phyloP scores from a whole-genome alignment of 208 protist species.

The Vickermania spadyakhi region DNA sequence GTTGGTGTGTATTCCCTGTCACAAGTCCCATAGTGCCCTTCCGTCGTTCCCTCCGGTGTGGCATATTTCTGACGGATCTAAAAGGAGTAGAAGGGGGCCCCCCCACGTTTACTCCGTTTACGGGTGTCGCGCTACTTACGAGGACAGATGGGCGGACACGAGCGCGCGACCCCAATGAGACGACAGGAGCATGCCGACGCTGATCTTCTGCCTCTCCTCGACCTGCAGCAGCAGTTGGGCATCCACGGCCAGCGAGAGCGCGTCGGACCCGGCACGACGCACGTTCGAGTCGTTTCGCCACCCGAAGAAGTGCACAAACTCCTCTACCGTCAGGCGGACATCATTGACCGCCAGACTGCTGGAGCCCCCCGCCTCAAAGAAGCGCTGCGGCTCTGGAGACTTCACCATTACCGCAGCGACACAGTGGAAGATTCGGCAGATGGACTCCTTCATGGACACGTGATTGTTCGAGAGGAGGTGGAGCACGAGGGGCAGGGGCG shows the following conservation, averaged over 20 bases:
- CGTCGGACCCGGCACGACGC: constrained; percentile 5
- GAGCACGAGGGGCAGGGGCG: constrained; percentile 33
- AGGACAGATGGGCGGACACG: constrained; percentile 13
- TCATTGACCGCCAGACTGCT: neutral
- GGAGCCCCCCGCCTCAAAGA: constrained; percentile 4
- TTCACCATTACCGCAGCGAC: constrained; percentile 27
- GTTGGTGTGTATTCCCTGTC: too few species aligned
- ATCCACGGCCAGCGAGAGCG: constrained; percentile 19
- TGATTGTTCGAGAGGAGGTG: constrained; percentile 11
- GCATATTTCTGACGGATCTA: too few species aligned
- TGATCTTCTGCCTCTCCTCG: constrained; percentile 29
- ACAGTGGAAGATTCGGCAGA: constrained; percentile 46
- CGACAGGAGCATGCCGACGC: constrained; percentile 46
- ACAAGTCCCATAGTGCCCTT: too few species aligned
- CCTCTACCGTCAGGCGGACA: constrained; percentile 4
- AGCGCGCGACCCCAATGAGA: constrained; percentile 60
- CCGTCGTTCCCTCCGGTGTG: too few species aligned
- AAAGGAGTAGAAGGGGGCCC: too few species aligned
- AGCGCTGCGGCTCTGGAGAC: constrained; percentile 1
- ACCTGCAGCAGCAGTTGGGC: constrained; percentile 45
- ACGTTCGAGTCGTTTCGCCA: neutral
- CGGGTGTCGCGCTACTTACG: neutral
- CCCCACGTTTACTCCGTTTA: too few species aligned
- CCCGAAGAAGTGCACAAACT: constrained; percentile 8
- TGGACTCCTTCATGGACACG: constrained; percentile 5